These are phyloP conservation scores for Rhodotorula sp. DNA, from an alignment of 1,284 basidiomycete genomes.

Conservation along the genomic window DNA sequence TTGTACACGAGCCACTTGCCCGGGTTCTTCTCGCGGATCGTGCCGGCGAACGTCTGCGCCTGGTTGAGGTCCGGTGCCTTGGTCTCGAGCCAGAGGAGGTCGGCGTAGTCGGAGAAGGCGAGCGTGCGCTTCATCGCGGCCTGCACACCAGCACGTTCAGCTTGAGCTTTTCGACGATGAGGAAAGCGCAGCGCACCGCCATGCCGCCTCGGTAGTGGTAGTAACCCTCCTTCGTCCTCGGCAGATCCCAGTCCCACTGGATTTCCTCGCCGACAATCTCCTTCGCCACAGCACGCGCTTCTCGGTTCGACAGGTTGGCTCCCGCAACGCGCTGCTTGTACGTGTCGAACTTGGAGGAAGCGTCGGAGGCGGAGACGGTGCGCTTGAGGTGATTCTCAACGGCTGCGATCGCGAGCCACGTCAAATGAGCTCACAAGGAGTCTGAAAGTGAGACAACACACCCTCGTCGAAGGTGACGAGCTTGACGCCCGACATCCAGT, in stretches of 20 bases:
- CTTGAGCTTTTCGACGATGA: no score
- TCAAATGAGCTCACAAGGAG: background rate
- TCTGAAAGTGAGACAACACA: constrained; percentile 45
- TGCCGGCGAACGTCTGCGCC: constrained; percentile 72
- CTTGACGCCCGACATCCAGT: constrained; percentile 70
- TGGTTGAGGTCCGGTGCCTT: constrained; percentile 77
- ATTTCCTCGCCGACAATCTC: constrained; percentile 68
- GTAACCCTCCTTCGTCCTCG: constrained; percentile 86
- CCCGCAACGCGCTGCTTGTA: constrained; percentile 63
- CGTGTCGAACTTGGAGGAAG: constrained; percentile 59
- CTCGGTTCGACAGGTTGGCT: constrained; percentile 62
- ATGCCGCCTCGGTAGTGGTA: constrained; percentile 85
- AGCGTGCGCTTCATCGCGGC: constrained; percentile 79
- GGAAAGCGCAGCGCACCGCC: constrained; percentile 51
- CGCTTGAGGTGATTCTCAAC: constrained; percentile 55
- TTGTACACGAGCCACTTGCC: constrained; percentile 92
- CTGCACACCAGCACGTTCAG: constrained; percentile 45
- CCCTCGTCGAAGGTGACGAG: constrained; percentile 82
- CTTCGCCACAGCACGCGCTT: constrained; percentile 68
- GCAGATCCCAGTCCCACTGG: constrained; percentile 82
- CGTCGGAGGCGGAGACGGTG: constrained; percentile 56
- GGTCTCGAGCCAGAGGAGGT: constrained; percentile 87
- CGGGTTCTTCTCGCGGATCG: constrained; percentile 69
- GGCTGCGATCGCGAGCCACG: constrained; percentile 31
- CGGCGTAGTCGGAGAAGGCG: constrained; percentile 75